phyloP scores from a whole-genome alignment of 139 green algal genomes.

The Asterochloris erici region DNA sequence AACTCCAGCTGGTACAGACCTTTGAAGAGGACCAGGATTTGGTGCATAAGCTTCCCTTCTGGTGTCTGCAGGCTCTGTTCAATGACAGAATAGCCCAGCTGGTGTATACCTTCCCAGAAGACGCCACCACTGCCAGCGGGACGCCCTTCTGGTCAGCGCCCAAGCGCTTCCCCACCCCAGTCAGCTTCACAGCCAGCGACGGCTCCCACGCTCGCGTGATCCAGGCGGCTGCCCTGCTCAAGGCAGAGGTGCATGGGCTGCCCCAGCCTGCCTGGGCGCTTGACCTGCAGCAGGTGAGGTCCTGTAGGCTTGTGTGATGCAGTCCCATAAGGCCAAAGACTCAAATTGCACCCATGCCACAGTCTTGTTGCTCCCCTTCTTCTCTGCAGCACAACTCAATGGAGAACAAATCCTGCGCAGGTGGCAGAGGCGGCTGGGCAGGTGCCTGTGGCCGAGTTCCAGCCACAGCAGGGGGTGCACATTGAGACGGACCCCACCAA shows the following conservation, averaged over 20 bases:
- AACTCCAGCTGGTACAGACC: too few species aligned
- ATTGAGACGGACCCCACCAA: constrained; percentile 99
- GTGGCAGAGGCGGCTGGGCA: constrained; percentile 45
- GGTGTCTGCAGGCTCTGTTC: constrained; percentile 60
- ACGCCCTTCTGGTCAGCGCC: constrained; percentile 94
- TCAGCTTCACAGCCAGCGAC: constrained; percentile 81
- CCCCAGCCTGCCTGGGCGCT: constrained; percentile 61
- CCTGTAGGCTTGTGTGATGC: background rate
- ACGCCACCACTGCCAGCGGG: constrained; percentile 87
- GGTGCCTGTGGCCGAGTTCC: constrained; percentile 76
- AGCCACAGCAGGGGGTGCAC: constrained; percentile 81
- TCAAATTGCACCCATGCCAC: background rate
- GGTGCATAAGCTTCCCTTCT: too few species aligned
- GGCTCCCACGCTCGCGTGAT: constrained; percentile 65
- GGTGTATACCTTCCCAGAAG: constrained; percentile 93
- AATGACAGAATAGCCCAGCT: constrained; percentile 92
- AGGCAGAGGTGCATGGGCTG: constrained; percentile 87
- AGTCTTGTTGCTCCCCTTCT: background rate
- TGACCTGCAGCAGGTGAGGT: constrained; percentile 45
- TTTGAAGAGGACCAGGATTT: too few species aligned
- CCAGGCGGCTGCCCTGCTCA: constrained; percentile 85
- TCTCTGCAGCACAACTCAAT: background rate
- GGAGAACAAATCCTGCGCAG: constrained; percentile 8
- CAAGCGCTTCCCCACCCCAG: constrained; percentile 91
- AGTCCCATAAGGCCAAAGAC: background rate